phyloP scores from a whole-genome alignment of 257 asterid species.

The Nicotiana benthamiana region DNA sequence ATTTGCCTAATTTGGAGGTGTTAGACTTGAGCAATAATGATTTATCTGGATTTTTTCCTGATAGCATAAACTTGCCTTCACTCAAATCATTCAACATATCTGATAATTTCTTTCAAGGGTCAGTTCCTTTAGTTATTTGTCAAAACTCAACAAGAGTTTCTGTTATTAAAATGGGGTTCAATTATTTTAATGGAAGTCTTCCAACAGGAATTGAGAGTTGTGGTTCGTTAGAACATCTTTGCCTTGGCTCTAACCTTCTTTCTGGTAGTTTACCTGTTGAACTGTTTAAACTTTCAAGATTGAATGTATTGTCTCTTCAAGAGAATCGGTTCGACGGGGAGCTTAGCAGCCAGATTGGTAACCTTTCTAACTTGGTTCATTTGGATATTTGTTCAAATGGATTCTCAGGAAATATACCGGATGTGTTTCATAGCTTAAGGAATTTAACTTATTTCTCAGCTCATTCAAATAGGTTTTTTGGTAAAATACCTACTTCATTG shows the following conservation, averaged over 20 bases:
- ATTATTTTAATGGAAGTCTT: conserved; percentile 37
- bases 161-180: conserved; percentile 34
- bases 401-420: conserved; percentile 52
- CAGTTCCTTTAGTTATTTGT: conserved; percentile 54
- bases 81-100: conserved; percentile 42
- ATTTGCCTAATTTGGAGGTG: conserved; percentile 40
- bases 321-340: conserved; percentile 51
- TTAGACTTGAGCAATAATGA: conserved; percentile 55
- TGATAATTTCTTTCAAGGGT: conserved; percentile 41
- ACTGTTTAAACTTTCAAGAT: conserved; percentile 32
- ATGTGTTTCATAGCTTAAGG: conserved; percentile 41
- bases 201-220: conserved; percentile 48
- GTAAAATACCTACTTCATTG: conserved; percentile 50
- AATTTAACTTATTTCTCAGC: conserved; percentile 46
- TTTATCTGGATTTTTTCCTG: conserved; percentile 38
- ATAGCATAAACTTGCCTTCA: conserved; percentile 40
- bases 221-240: conserved; percentile 40
- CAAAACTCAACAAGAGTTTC: conserved; percentile 41
- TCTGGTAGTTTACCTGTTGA: conserved; percentile 59
- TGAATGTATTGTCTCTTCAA: conserved; percentile 39
- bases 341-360: conserved; percentile 44
- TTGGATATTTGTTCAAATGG: conserved; percentile 52
- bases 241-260: conserved; percentile 37
- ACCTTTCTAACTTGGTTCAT: conserved; percentile 46
- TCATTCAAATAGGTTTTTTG: conserved; percentile 54